Evolutionary conservation across 73 alveolate species (phyloP).

Genomic region (Uronychia setigera): DNA sequence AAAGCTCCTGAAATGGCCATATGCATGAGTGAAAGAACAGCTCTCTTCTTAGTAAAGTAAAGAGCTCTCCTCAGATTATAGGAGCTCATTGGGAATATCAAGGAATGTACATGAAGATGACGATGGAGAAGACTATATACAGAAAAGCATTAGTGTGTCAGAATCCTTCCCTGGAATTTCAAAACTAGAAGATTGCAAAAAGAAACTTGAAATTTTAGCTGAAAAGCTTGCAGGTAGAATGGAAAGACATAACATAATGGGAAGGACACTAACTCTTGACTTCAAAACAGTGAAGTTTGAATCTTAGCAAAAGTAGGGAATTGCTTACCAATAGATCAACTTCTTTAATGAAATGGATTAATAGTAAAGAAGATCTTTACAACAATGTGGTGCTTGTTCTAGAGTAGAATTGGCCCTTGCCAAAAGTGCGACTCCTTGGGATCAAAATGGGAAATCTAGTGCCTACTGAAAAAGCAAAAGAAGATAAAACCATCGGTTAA

Average conservation of each 20-base stretch:
- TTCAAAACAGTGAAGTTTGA: slow-evolving; percentile 19
- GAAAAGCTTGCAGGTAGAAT: slow-evolving; percentile 20
- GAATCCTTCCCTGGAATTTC: slow-evolving; percentile 43
- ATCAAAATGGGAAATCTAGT: slow-evolving; percentile 26
- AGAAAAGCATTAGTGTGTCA: slow-evolving; percentile 61
- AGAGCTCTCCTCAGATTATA: neutral
- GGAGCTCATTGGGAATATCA: slow-evolving; percentile 76
- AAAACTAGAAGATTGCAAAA: slow-evolving; percentile 18
- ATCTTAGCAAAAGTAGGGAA: neutral
- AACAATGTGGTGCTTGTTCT: slow-evolving; percentile 20
- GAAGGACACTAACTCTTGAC: slow-evolving; percentile 24
- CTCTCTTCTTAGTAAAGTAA: slow-evolving; percentile 35
- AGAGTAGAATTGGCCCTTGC: slow-evolving; percentile 59
- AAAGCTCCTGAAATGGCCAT: slow-evolving; percentile 67
- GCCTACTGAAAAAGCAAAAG: slow-evolving; percentile 22
- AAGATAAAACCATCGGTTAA: slow-evolving; percentile 18
- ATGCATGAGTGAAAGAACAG: slow-evolving; percentile 50
- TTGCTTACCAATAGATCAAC: neutral
- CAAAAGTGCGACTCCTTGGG: slow-evolving; percentile 49
- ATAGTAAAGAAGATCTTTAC: slow-evolving; percentile 20
- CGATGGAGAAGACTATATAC: slow-evolving; percentile 61
- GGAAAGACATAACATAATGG: slow-evolving; percentile 22
- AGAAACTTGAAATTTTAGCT: slow-evolving; percentile 27
- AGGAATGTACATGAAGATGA: slow-evolving; percentile 68
- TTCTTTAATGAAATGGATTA: neutral